Evolutionary conservation across 2,329 filamentous ascomycete genomes (phyloP).

Genomic region (Didymella exigua): DNA sequence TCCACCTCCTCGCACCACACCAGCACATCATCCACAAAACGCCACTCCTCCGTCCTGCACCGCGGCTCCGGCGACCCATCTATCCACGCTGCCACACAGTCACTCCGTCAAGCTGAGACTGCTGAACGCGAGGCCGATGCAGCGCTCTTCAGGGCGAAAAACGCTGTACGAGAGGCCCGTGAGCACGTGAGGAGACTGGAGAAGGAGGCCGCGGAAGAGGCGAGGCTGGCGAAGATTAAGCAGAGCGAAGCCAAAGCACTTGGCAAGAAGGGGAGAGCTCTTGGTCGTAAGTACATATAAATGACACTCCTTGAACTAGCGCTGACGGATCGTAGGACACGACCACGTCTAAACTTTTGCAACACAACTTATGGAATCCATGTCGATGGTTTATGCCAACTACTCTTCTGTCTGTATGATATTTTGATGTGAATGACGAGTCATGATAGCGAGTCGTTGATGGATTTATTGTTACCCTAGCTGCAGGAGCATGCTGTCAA

Average conservation of each 20-base stretch:
- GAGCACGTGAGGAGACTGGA: constrained; percentile 69
- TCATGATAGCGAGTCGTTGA: not conserved
- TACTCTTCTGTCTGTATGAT: not conserved
- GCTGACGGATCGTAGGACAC: constrained; percentile 7
- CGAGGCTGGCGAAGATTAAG: constrained; percentile 70
- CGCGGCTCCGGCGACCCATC: constrained; percentile 61
- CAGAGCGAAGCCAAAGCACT: constrained; percentile 68
- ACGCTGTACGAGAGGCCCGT: constrained; percentile 66
- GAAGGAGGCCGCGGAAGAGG: constrained; percentile 60
- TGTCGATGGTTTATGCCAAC: not conserved
- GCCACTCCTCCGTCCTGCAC: constrained; percentile 48
- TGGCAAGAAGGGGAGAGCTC: constrained; percentile 70
- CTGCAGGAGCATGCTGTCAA: not conserved
- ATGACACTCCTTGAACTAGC: not conserved
- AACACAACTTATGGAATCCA: no score
- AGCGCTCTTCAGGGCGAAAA: constrained; percentile 63
- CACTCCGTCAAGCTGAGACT: constrained; percentile 65
- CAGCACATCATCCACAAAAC: constrained; percentile 33
- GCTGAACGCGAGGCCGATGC: constrained; percentile 70
- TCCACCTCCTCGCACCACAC: constrained; percentile 25
- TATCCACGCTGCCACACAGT: constrained; percentile 66
- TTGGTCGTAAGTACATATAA: constrained; percentile 63
- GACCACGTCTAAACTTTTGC: constrained; percentile 14
- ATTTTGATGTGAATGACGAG: not conserved
- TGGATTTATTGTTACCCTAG: not conserved